Evolutionary conservation across 805 yeast species (phyloP), one percentile per base, ranked within the genome.

Genomic region (Scheffersomyces ergatensis): DNA sequence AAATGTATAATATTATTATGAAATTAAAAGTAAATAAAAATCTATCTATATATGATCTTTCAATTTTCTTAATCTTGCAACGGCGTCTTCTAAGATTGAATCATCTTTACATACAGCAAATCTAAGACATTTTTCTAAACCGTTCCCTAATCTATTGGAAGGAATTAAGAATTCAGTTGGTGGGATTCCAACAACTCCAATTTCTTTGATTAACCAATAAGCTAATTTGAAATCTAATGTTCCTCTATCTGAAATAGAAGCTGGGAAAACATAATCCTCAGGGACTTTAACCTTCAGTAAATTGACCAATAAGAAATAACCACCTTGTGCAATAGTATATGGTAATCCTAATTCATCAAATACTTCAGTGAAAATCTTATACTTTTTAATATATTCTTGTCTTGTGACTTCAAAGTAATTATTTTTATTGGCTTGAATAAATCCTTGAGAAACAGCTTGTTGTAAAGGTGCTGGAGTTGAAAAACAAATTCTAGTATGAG

Each of bases 61-160:
- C 54, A 92, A 74, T 31, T 78, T 78, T 53, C 77, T 70, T 49
- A 93, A 76, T 63, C 89, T 80, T 44, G 69, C 77, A 17, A 83
- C 96, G 0, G 98, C 97, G 50, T 84, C 88, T 49, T 79, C 82
- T 49, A 93, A 73, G 44, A 87, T 73, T 4, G 69, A 74, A 58
- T 93, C 95, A 53, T 86, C 96, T 67, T 93, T 93, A 74, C 99
- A 93, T 15, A 93, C 95, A 13, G 99, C 98, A 62, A 93, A 90
- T 57, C 99, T 81, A 46, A 93, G 70, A 58, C 89, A 78, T 52
- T 87, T 83, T 58, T 90, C 96, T 41, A 92, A 89, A 14, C 83
- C 80, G 41, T 77, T 70, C 24, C 85, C 89, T 16, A 46, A 45
- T 51, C 71, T 62, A 49, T 85, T 81, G 44, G 78, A 81, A 8